These are phyloP conservation scores for Fusarium sp. DNA, from an alignment of 2,329 filamentous ascomycete genomes.

Conservation along the genomic window DNA sequence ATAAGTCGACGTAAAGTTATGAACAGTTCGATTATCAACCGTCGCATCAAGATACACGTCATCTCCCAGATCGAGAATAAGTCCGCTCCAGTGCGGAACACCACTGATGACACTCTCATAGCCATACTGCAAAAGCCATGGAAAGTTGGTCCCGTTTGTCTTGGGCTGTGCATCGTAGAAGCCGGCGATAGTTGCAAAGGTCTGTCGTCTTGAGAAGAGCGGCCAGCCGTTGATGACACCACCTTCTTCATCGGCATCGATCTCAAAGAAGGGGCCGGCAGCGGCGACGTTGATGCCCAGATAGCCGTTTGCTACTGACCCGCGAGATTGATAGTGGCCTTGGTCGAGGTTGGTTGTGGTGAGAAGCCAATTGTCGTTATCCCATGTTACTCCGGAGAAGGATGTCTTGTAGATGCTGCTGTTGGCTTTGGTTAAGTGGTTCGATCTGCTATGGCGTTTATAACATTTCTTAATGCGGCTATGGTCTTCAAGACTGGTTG, in stretches of 20 bases:
- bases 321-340: not conserved
- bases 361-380: not conserved
- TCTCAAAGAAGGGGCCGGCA: not conserved
- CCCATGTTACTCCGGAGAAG: not conserved
- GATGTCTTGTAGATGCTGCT: not conserved
- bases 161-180: not conserved
- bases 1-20: not conserved
- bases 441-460: not conserved
- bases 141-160: not conserved
- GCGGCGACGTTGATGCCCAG: not conserved
- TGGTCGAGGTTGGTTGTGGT: not conserved
- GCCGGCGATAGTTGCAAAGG: not conserved
- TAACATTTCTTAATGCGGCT: not conserved
- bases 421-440: not conserved
- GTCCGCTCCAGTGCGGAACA: not conserved
- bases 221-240: slow-evolving; percentile 8
- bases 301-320: slow-evolving; percentile 3
- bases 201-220: not conserved
- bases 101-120: not conserved
- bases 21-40: not conserved
- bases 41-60: not conserved
- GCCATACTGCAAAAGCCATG: slow-evolving; percentile 4
- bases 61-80: not conserved
- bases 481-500: not conserved
- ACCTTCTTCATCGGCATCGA: not conserved